Conservation (phyloP, 352 stramenopile genomes). For the Salisapilia sapeloensis region DNA sequence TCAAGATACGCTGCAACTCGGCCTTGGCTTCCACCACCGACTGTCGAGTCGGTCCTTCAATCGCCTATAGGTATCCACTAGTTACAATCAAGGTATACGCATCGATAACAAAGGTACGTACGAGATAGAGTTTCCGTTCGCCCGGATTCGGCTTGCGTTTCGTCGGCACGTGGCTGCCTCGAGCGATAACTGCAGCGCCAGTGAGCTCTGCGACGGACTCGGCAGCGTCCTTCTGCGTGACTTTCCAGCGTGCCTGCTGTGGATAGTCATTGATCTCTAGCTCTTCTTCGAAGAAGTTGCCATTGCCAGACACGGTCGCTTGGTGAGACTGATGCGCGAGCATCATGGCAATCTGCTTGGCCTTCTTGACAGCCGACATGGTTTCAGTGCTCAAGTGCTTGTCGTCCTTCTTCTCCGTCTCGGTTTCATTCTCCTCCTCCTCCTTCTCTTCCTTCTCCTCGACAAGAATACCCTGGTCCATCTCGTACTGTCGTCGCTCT, state of each 20-base stretch:
- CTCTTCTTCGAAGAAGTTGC: constrained; percentile 77
- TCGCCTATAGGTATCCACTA: constrained; percentile 21
- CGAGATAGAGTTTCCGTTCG: constrained; percentile 80
- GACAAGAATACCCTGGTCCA: constrained; percentile 69
- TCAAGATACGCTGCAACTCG: constrained; percentile 76
- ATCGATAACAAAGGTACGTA: constrained; percentile 13
- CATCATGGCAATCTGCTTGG: constrained; percentile 74
- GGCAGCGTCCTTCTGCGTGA: constrained; percentile 77
- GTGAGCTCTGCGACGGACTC: constrained; percentile 80
- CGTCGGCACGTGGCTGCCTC: constrained; percentile 76
- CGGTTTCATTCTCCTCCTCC: constrained; percentile 26
- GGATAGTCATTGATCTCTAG: constrained; percentile 93
- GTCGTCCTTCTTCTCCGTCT: constrained; percentile 6
- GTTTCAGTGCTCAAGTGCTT: constrained; percentile 20
- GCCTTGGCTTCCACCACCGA: constrained; percentile 60
- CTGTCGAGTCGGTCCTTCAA: constrained; percentile 52
- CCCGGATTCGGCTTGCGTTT: constrained; percentile 71
- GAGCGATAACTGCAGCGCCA: constrained; percentile 72
- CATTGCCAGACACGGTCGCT: constrained; percentile 10
- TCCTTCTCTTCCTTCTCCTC: constrained; percentile 54
- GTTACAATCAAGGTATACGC: background rate
- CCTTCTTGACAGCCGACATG: constrained; percentile 60
- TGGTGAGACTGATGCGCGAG: constrained; percentile 65
- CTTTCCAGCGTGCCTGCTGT: constrained; percentile 77
- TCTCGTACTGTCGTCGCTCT: constrained; percentile 82